Percentiles rank a stretch among this genome's conserved stretches.
phyloP scores from a whole-genome alignment of 345 rosid genomes.

The Aquilaria yunnanensis region DNA sequence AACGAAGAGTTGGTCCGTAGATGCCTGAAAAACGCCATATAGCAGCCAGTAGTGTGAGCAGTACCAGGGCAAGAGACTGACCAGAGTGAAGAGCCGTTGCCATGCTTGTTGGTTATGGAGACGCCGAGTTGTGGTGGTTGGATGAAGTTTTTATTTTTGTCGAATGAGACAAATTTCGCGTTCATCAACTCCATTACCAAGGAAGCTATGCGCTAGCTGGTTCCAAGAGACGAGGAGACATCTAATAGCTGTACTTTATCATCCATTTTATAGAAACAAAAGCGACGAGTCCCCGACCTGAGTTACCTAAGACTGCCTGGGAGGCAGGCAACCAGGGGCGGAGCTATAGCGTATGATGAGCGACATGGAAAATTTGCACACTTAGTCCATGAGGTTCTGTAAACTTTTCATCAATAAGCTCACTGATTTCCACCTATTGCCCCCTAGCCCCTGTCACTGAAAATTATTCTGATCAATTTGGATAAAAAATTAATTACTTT shows the following conservation, averaged over 20 bases:
- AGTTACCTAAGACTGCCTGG: slow-evolving; percentile 3
- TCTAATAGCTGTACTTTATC: background rate
- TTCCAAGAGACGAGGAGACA: background rate
- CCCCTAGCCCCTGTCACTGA: too few relatives aligned
- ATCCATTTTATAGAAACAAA: background rate
- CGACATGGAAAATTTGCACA: background rate
- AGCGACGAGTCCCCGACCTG: slow-evolving; percentile 17
- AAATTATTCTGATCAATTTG: too few relatives aligned
- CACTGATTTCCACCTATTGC: too few relatives aligned
- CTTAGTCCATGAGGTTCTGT: background rate
- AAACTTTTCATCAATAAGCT: background rate
- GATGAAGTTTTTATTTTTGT: background rate
- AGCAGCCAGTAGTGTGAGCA: slow-evolving; percentile 14
- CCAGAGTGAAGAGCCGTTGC: background rate
- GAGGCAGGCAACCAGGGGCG: background rate
- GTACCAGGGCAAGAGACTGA: slow-evolving; percentile 8
- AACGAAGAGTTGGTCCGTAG: background rate
- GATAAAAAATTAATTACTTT: too few relatives aligned
- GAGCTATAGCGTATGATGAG: background rate
- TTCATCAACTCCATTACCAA: slow-evolving; percentile 1
- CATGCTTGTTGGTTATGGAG: slow-evolving; percentile 12
- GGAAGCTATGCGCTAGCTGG: slow-evolving; percentile 5
- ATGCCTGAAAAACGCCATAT: slow-evolving; percentile 35
- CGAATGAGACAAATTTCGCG: slow-evolving; percentile 5
- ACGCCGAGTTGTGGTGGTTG: background rate